Base-by-base conservation (phyloP, 352 stramenopile genomes). In the Globisporangium spinosum region DNA sequence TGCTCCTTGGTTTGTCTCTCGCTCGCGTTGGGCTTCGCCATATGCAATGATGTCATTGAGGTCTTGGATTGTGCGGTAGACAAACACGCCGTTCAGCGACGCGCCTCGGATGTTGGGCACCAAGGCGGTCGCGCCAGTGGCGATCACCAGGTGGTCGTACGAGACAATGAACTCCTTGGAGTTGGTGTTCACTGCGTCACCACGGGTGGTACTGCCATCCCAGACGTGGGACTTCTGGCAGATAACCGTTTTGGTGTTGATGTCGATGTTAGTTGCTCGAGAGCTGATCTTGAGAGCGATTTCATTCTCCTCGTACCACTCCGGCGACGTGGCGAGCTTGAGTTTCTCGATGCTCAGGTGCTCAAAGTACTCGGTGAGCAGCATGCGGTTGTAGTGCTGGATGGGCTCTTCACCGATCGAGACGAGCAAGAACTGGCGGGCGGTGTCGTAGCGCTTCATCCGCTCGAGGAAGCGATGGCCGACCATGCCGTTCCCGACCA, bases 21-120 rank as follows among this genome's bases (percentile, higher is more conserved):
- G 54, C 45, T 83, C 76, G 3, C 66, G 25, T 51, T 84, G 82
- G 22, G 88, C 78, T 60, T 97, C 83, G 15, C 85, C 85, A 64
- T 95, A 95, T 8, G 78, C 78, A 51, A 97, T 85, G 78, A 97
- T 97, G 25, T 63, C 74, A 69, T 97, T 88, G 47, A 98, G 82
- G 67, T 98, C 93, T 70, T 95, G 81, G 72, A 98, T 97, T 0
- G 91, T 98, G 63, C 93, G 86, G 77, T 98, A 98, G 32, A 97
- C 93, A 79, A 98, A 98, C 7, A 98, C 90, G 17, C 93, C 93
- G 7, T 78, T 86, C 25, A 93, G 80, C 35, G 94, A 74, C 8
- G 82, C 85, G 38, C 93, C 91, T 40, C 80, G 83, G 68, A 97
- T 92, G 20, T 77, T 78, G 2, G 93, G 93, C 27, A 97, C 88